phyloP scores from a whole-genome alignment of 179 eudicot genomes.

The Silene coronaria region DNA sequence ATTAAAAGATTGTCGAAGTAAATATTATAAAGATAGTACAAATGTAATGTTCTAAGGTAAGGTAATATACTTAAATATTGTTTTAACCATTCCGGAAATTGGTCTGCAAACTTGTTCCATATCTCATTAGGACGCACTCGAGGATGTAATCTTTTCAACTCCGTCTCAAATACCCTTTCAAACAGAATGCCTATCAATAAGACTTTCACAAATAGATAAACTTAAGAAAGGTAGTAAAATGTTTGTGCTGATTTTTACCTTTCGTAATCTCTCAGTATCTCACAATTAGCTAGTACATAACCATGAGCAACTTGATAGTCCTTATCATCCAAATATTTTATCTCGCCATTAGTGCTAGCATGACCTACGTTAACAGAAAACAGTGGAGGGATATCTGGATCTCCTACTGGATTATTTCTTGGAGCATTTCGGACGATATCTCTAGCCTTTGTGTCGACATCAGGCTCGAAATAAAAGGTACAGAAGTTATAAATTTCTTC shows the following conservation, averaged over 20 bases:
- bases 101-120: no score
- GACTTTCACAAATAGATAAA: no score
- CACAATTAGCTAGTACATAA: neutral
- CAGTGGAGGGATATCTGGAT: neutral
- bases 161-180: no score
- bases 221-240: neutral
- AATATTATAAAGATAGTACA: no score
- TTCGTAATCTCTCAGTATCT: neutral
- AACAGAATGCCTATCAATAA: neutral
- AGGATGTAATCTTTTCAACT: no score
- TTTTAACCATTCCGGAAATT: no score
- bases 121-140: no score
- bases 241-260: neutral
- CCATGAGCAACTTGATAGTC: neutral
- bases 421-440: neutral
- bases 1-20: no score
- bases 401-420: neutral
- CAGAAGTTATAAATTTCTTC: conserved; percentile 6
- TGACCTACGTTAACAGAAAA: neutral
- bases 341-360: neutral
- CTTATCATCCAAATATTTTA: neutral
- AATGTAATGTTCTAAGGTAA: no score
- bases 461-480: neutral
- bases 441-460: neutral
- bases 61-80: no score